phyloP scores from a whole-genome alignment of 768 basidiomycete species.

The Ephemerocybe angulata region DNA sequence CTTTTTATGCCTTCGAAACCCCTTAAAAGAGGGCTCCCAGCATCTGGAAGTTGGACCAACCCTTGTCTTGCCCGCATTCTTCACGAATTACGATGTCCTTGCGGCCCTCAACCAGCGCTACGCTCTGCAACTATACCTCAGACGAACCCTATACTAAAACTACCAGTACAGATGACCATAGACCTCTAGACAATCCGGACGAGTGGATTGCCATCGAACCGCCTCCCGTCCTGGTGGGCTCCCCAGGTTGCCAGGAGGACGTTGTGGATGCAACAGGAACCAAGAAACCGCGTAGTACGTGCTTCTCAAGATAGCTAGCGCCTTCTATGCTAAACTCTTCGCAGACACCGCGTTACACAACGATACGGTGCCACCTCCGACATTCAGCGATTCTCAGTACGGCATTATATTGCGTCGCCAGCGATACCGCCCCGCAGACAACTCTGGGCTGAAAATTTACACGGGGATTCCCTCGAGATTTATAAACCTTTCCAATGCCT shows the following conservation, averaged over 20 bases:
- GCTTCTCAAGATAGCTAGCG: background rate
- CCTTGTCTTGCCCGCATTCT: background rate
- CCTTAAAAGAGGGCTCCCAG: no score
- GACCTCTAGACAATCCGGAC: background rate
- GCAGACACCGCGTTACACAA: background rate
- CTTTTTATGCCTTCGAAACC: no score
- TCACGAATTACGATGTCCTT: background rate
- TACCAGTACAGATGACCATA: background rate
- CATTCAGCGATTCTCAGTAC: constrained; percentile 47
- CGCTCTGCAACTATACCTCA: background rate
- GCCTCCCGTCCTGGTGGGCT: no score
- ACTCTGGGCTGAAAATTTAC: constrained; percentile 37
- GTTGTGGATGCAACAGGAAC: background rate
- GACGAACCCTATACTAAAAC: background rate
- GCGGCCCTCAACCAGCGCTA: background rate
- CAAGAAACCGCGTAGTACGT: background rate
- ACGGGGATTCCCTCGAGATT: constrained; percentile 53
- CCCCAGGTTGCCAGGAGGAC: no score
- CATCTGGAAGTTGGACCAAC: background rate
- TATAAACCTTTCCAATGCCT: constrained; percentile 55
- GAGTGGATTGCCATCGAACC: constrained; percentile 26
- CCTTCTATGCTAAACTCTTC: background rate
- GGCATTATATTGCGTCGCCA: constrained; percentile 61
- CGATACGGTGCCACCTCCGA: constrained; percentile 27
- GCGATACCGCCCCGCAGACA: constrained; percentile 41